A percentile compares a stretch with the other conserved stretches of the same genome.
phyloP scores from a whole-genome alignment of 495 filamentous ascomycete genomes.

The Tuber microsphaerosporum region DNA sequence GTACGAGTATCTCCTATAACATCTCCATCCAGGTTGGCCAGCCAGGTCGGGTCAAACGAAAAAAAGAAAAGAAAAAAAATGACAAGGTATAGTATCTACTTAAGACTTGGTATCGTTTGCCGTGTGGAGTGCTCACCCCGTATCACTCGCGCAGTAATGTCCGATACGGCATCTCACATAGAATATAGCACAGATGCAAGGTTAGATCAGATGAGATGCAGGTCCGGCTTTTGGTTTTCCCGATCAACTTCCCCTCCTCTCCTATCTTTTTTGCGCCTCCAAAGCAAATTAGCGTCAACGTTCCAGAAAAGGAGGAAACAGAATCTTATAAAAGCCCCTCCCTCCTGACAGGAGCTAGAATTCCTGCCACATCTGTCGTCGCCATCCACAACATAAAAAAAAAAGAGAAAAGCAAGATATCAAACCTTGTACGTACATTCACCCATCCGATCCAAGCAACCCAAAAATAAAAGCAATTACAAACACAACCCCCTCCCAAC shows the following conservation, averaged over 20 bases:
- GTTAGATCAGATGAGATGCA: constrained; percentile 3
- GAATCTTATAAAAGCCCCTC: not conserved
- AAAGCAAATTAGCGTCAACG: not conserved
- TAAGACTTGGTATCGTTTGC: not conserved
- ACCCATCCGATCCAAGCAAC: not conserved
- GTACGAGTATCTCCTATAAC: not conserved
- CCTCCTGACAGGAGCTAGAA: not conserved
- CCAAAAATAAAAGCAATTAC: not conserved
- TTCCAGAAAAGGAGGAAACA: not conserved
- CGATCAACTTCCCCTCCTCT: not conserved
- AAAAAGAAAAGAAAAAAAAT: not conserved
- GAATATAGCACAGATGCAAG: not conserved
- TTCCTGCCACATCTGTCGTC: not conserved
- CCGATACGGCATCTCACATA: constrained; percentile 5
- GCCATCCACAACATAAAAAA: not conserved
- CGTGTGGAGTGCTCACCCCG: not conserved
- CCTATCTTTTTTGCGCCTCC: not conserved
- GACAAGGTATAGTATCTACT: not conserved
- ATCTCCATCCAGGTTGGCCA: constrained; percentile 9
- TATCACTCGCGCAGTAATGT: not conserved
- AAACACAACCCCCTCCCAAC: not conserved
- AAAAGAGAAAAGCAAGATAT: not conserved
- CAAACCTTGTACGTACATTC: not conserved
- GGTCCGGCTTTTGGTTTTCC: not conserved
- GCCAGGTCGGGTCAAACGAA: not conserved